Conservation (phyloP, 495 filamentous ascomycete genomes). For the Amorphotheca resinae region DNA sequence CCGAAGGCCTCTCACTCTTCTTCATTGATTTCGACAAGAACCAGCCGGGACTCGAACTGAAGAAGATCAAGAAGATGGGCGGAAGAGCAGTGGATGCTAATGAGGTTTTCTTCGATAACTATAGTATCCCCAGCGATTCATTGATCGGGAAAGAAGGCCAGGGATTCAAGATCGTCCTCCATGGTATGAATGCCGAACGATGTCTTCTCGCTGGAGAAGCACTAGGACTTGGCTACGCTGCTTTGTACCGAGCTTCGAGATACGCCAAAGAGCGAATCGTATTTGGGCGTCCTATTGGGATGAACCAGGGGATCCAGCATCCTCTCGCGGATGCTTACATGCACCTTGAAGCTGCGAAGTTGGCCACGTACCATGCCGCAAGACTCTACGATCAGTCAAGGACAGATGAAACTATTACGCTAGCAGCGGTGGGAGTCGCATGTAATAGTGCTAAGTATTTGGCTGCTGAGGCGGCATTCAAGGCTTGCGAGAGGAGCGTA, state of each 20-base stretch:
- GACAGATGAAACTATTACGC: conserved; percentile 41
- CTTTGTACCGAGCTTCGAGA: conserved; percentile 47
- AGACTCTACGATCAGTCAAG: conserved; percentile 51
- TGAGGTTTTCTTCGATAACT: conserved; percentile 74
- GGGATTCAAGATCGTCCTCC: conserved; percentile 65
- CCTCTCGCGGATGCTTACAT: conserved; percentile 64
- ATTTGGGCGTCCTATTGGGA: conserved; percentile 58
- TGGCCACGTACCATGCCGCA: conserved; percentile 67
- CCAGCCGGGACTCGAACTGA: conserved; percentile 46
- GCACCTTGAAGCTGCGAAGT: conserved; percentile 67
- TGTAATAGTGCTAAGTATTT: conserved; percentile 69
- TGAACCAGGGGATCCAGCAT: conserved; percentile 66
- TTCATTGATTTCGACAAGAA: conserved; percentile 57
- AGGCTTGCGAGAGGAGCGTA: conserved; percentile 57
- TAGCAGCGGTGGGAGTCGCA: conserved; percentile 55
- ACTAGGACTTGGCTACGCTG: conserved; percentile 62
- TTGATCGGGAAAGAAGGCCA: conserved; percentile 58
- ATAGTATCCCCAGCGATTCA: conserved; percentile 43
- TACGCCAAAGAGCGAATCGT: conserved; percentile 60
- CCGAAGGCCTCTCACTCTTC: conserved; percentile 61
- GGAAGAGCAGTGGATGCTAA: conserved; percentile 70
- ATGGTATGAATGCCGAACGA: conserved; percentile 77
- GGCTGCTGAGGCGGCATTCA: conserved; percentile 67
- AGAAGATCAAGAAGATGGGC: conserved; percentile 71
- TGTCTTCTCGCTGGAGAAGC: conserved; percentile 69